Conservation (phyloP, 2,329 filamentous ascomycete genomes). For the Ophiostoma australiae region DNA sequence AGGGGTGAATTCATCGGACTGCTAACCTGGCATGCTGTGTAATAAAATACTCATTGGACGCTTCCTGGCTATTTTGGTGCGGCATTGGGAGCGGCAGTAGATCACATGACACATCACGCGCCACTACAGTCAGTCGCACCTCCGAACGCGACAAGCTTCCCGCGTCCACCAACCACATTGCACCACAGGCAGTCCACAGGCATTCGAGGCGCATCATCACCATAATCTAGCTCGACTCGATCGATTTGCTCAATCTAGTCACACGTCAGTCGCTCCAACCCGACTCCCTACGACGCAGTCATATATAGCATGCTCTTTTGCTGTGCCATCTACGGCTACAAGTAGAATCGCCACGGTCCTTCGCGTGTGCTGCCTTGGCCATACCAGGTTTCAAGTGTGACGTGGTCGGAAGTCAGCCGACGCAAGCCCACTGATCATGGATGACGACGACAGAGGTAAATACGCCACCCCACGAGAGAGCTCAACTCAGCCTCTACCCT, state of each 20-base stretch:
- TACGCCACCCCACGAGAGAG: neutral
- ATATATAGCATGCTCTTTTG: neutral
- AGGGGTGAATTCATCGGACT: no score
- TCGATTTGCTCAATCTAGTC: neutral
- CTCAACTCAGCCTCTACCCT: neutral
- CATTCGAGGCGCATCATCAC: neutral
- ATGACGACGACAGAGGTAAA: conserved; percentile 33
- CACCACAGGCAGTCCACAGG: neutral
- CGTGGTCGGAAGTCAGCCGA: neutral
- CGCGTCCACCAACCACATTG: conserved; percentile 1
- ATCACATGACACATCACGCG: conserved; percentile 1
- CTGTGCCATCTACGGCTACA: neutral
- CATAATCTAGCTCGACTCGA: neutral
- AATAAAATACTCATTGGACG: no score
- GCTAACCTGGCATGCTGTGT: no score
- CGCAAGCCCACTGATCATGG: conserved; percentile 28
- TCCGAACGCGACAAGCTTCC: conserved; percentile 5
- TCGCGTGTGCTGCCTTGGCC: neutral
- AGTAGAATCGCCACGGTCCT: neutral
- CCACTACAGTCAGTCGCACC: neutral
- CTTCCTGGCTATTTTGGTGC: no score
- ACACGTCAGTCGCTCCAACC: neutral
- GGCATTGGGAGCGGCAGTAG: neutral
- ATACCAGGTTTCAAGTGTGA: neutral
- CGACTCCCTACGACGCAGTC: neutral